A percentile compares a stretch with the other conserved stretches of the same genome.
These are phyloP conservation scores for Vitis cinerea DNA, from an alignment of 164 flowering plant genomes.

Conservation along the genomic window DNA sequence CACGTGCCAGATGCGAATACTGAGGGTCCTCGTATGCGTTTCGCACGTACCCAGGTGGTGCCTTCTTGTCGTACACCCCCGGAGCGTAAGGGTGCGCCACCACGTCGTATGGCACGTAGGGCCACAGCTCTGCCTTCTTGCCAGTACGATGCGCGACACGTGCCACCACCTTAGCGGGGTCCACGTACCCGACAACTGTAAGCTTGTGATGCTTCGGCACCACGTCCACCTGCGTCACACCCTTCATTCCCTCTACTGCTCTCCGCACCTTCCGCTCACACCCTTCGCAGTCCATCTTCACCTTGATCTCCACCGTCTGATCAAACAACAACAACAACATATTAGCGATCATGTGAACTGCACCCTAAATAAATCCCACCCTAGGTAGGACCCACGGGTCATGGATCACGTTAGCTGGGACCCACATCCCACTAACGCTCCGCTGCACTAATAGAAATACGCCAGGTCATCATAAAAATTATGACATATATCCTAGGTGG, in stretches of 20 bases:
- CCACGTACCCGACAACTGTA: constrained; percentile 83
- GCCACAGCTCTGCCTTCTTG: constrained; percentile 92
- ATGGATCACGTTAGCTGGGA: too few species aligned
- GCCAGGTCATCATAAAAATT: too few species aligned
- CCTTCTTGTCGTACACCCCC: constrained; percentile 87
- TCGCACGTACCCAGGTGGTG: constrained; percentile 89
- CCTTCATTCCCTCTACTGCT: constrained; percentile 83
- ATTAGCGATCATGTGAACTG: too few species aligned
- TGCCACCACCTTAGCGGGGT: constrained; percentile 65
- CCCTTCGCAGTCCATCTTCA: constrained; percentile 92
- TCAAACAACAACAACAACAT: neutral
- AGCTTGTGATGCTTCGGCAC: constrained; percentile 71
- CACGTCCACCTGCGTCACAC: constrained; percentile 59
- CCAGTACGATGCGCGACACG: constrained; percentile 73
- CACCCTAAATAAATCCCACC: too few species aligned
- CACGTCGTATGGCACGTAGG: constrained; percentile 82
- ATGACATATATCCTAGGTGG: too few species aligned
- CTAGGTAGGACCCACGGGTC: too few species aligned
- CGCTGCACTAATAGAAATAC: too few species aligned
- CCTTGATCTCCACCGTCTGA: constrained; percentile 92
- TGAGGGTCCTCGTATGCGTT: constrained; percentile 39
- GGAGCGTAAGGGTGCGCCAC: constrained; percentile 87
- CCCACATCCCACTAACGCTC: too few species aligned
- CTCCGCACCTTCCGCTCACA: constrained; percentile 74
- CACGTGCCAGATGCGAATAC: constrained; percentile 52